Conservation (phyloP, 108 stramenopile species). For the Epithemia pelagica region DNA sequence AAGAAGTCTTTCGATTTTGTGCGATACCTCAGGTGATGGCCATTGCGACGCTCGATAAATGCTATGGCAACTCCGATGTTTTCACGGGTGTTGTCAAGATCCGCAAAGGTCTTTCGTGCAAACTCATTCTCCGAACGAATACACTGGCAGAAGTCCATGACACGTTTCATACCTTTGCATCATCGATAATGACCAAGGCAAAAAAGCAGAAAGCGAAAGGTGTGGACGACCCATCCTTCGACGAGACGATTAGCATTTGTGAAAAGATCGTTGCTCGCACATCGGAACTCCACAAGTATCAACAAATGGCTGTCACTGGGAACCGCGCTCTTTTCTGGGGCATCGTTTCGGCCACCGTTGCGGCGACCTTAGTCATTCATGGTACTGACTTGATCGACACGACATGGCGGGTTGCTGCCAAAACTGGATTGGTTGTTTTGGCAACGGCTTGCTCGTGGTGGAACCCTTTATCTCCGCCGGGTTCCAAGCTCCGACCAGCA, state of each 20-base stretch:
- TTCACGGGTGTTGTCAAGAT: slow-evolving; percentile 99
- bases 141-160: slow-evolving; percentile 65
- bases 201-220: slow-evolving; percentile 30
- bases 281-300: neutral
- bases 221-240: slow-evolving; percentile 62
- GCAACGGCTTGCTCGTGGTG: neutral
- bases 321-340: neutral
- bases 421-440: neutral
- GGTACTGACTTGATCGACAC: neutral
- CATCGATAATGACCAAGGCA: slow-evolving; percentile 44
- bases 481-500: neutral
- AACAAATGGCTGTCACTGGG: neutral
- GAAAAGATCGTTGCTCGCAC: slow-evolving; percentile 56
- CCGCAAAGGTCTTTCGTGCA: slow-evolving; percentile 81
- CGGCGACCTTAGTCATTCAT: neutral
- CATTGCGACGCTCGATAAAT: slow-evolving; percentile 96
- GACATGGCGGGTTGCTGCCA: neutral
- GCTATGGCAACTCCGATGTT: slow-evolving; percentile 87
- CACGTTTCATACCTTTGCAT: slow-evolving; percentile 60
- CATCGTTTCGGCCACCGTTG: neutral
- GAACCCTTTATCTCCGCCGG: neutral
- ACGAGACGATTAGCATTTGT: slow-evolving; percentile 68
- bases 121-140: slow-evolving; percentile 66
- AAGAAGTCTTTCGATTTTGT: slow-evolving; percentile 95
- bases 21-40: slow-evolving; percentile 99